Conservation (phyloP, 148 eudicot species). For the Spergularia marina region DNA sequence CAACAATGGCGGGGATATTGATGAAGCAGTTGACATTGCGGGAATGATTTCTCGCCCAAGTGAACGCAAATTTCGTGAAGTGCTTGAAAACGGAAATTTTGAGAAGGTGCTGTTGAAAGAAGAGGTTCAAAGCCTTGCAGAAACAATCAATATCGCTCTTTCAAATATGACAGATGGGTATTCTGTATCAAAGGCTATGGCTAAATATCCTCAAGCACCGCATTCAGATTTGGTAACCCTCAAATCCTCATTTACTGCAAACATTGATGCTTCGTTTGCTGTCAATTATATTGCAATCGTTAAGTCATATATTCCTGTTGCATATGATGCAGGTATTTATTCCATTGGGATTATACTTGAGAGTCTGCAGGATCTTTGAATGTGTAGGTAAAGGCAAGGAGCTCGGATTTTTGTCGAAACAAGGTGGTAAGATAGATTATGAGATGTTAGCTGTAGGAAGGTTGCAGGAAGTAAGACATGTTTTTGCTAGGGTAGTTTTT, state of each 20-base stretch:
- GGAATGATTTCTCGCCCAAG: conserved; percentile 43
- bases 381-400: conserved; percentile 57
- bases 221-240: conserved; percentile 65
- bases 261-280: not conserved
- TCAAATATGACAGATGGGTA: conserved; percentile 58
- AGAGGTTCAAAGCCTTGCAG: conserved; percentile 53
- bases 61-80: conserved; percentile 47
- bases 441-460: conserved; percentile 56
- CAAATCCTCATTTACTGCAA: not conserved
- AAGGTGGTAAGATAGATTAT: conserved; percentile 60
- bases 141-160: conserved; percentile 46
- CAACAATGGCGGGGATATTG: conserved; percentile 76
- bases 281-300: not conserved
- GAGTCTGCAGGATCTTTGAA: conserved; percentile 50
- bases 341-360: conserved; percentile 47
- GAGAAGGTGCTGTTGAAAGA: conserved; percentile 30
- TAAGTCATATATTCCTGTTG: not conserved
- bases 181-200: conserved; percentile 68
- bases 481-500: conserved; percentile 79
- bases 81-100: conserved; percentile 38
- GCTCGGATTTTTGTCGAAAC: conserved; percentile 46
- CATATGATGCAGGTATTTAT: conserved; percentile 65
- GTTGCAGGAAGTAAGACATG: conserved; percentile 60
- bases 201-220: conserved; percentile 68
- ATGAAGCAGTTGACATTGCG: conserved; percentile 63